phyloP scores from a whole-genome alignment of 805 yeast species.

The Jamesozyma lodderae region DNA sequence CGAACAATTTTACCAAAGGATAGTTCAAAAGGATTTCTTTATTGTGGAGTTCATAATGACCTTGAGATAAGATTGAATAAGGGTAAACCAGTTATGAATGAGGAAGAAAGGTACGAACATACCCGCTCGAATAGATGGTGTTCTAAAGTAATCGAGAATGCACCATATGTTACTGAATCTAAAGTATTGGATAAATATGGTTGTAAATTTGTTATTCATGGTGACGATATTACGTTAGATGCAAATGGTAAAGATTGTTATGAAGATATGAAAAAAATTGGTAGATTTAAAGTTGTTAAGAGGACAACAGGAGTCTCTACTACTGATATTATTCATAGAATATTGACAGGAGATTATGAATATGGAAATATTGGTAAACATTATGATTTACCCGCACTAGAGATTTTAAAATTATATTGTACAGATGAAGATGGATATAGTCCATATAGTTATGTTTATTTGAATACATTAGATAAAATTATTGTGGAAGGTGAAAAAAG shows the following conservation, averaged over 20 bases:
- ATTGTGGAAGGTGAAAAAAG: slow-evolving; percentile 19
- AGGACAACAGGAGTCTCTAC: slow-evolving; percentile 92
- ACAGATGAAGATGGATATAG: slow-evolving; percentile 51
- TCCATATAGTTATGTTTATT: slow-evolving; percentile 49
- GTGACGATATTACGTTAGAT: slow-evolving; percentile 95
- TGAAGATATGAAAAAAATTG: slow-evolving; percentile 68
- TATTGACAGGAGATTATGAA: slow-evolving; percentile 38
- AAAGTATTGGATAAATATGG: slow-evolving; percentile 60
- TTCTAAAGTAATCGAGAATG: slow-evolving; percentile 56
- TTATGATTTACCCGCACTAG: slow-evolving; percentile 7
- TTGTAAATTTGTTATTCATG: slow-evolving; percentile 93
- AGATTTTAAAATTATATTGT: slow-evolving; percentile 42
- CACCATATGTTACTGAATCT: slow-evolving; percentile 88
- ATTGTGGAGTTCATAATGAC: slow-evolving; percentile 79
- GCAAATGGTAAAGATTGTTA: slow-evolving; percentile 94
- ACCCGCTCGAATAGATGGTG: slow-evolving; percentile 90
- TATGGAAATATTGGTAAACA: slow-evolving; percentile 3
- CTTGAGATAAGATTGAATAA: slow-evolving; percentile 74
- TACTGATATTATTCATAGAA: slow-evolving; percentile 86
- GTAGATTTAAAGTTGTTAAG: slow-evolving; percentile 84
- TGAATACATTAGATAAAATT: slow-evolving; percentile 31
- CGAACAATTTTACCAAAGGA: slow-evolving; percentile 44
- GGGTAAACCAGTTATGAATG: slow-evolving; percentile 91
- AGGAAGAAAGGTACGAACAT: slow-evolving; percentile 72
- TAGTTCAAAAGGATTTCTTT: slow-evolving; percentile 31